These are phyloP conservation scores for Pluteus cervinus DNA, from an alignment of 768 basidiomycete genomes.

Conservation along the genomic window DNA sequence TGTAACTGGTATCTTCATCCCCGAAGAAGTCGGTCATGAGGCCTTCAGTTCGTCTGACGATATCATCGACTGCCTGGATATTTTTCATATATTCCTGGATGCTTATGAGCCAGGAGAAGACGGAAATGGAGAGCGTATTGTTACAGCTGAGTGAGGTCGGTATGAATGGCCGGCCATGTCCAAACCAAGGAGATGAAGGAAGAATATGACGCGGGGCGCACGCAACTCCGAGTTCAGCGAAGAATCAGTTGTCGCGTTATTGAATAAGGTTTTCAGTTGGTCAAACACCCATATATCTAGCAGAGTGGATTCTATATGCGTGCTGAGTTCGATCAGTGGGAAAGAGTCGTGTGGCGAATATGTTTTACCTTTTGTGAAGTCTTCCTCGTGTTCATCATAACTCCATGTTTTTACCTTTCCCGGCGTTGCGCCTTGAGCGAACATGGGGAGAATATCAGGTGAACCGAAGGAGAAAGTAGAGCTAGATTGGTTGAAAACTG, in stretches of 20 bases:
- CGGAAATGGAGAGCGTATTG: neutral
- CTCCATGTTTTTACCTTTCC: constrained; percentile 71
- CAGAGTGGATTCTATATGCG: constrained; percentile 58
- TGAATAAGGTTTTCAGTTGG: constrained; percentile 54
- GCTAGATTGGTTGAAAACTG: constrained; percentile 78
- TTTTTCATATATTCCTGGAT: constrained; percentile 80
- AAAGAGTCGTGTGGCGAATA: neutral
- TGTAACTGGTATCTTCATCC: constrained; percentile 64
- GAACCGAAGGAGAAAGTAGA: constrained; percentile 80
- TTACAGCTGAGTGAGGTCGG: constrained; percentile 73
- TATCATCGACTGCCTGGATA: constrained; percentile 70
- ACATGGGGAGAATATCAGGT: constrained; percentile 88
- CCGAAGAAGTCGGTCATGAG: constrained; percentile 59
- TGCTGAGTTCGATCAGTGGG: neutral
- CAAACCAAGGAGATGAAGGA: constrained; percentile 77
- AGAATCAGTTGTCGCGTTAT: constrained; percentile 53
- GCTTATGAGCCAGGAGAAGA: neutral
- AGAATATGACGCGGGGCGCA: constrained; percentile 63
- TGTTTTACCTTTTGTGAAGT: constrained; percentile 72
- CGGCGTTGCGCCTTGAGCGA: constrained; percentile 63
- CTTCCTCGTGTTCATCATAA: constrained; percentile 73
- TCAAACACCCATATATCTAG: constrained; percentile 79
- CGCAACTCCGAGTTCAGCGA: constrained; percentile 45
- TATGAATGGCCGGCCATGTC: constrained; percentile 89
- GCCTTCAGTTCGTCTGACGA: constrained; percentile 61